Base-by-base conservation (phyloP, 495 filamentous ascomycete species). In the Daldinia vernicosa region DNA sequence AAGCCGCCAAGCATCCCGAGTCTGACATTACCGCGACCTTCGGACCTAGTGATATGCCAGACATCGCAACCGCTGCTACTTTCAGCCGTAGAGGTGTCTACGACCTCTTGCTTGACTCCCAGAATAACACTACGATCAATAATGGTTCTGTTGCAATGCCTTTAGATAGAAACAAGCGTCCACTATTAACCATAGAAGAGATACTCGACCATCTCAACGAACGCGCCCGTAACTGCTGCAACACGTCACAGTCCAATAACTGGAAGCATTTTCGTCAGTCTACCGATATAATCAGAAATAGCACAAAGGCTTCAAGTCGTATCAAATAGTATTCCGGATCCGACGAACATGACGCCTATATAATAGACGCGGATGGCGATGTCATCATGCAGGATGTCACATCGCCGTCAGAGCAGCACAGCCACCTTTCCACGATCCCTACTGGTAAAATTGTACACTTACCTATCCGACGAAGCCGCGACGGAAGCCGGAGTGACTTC, bases 281-380 rank as follows among this genome's bases (percentile, higher is more conserved):
- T 19, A 22, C 14, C 19, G 32, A 14, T 32, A 32, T 40, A 28
- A 47, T 19, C 27, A 15, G 19, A 7, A 39, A 17, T 30, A 19
- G 3, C 14, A 24, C 14, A 9, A n/a, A 39, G 5, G 45, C 12
- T 24, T n/a, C 39, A 5, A 19, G 39, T 32, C n/a, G 22, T n/a
- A 8, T 32, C 33, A 66, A 62, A 66, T 61, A 72, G 70, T 54
- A 47, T 52, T 73, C 70, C 22, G 60, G 14, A 28, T 33, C 55
- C 60, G 53, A 58, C 53, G 11, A 24, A 53, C 24, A 43, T 30
- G 8, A 43, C 12, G 3, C 14, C 0, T 17, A 8, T 19, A 11
- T 54, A 19, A 39, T 40, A 12, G 65, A 72, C 51, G 24, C 6
- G 11, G 66, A 73, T 22, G 70, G 70, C 27, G 70, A 73, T 27